Evolutionary conservation across 2,329 filamentous ascomycete genomes (phyloP), one percentile per base, ranked within the genome.

Genomic region (Xylogone sp.): DNA sequence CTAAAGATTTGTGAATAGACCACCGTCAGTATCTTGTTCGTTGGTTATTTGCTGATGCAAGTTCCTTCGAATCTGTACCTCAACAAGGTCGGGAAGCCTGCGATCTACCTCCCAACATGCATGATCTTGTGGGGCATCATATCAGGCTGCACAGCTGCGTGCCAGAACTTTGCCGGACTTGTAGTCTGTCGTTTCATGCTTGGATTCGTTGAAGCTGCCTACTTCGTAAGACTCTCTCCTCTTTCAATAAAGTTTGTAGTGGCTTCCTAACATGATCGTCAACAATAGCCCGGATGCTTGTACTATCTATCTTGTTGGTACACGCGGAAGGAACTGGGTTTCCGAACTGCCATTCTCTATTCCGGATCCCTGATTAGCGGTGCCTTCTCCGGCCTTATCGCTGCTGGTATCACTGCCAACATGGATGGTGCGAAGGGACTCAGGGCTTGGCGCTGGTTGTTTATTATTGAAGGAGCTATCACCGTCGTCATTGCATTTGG

Each of bases 261-360:
- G 20, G 4, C 44, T 27, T 27, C 10, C 24, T 27, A 27, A 27
- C 24, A 27, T 10, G 10, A 10, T 27, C 10, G 6, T 27, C 24
- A 16, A 42, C 50, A 19, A 50, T 55, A 71, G 73, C 80, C 80
- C 1, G 79, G 81, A 9, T 81, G 81, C 58, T 68, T 87, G 3
- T 87, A 83, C 69, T 86, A 82, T 57, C 73, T 87, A 34, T 75
- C 71, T 52, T 76, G 73, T 49, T 88, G 86, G 85, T 90, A 90
- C 60, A 88, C 83, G 0, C 76, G 85, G 43, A 81, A 82, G 56
- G 87, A 88, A 64, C 72, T 88, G 1, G 81, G 79, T 9, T 69
- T 86, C n/a, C 75, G 84, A 9, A 87, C 82, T 13, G 82, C 83
- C 2, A 71, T 85, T 19, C 74, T 88, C 6, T 88, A 87, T 65